Evolutionary conservation across 768 basidiomycete species (phyloP), one percentile per base, ranked within the genome.

Genomic region (Xerocomellus chrysenteron): DNA sequence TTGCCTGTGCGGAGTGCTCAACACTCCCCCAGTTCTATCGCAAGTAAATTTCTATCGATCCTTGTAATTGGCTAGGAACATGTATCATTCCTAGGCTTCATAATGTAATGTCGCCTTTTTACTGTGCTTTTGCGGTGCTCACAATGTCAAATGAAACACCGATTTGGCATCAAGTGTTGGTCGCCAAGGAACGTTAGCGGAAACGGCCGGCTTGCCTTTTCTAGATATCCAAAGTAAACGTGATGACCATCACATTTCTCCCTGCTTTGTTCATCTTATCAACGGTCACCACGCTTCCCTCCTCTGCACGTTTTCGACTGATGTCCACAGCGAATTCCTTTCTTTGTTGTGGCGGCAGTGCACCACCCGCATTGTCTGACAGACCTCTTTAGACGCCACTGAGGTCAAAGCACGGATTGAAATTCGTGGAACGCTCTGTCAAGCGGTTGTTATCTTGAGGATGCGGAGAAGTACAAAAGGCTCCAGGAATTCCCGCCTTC

Each of bases 21-120:
- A 58, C 56, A 40, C 39, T 59, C 54, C 26, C 62, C 19, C 58
- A 90, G 90, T 92, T 91, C 73, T 92, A 92, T 72, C 86, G 90
- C 68, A 92, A 92, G 74, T 92, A 78, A 74, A 57, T 54, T 55
- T 55, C 56, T 40, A 47, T 58, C 61, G 54, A 58, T 47, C 58
- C 51, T 54, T 60, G 57, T 59, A 52, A 58, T 50, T 57, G 52
- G 51, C 50, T 46, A 50, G 47, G 49, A 50, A 60, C 61, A 55
- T 65, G 62, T 74, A 65, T 55, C 19, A 44, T 56, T 45, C 30
- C 53, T 55, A 49, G 36, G 47, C 52, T 55, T 53, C 55, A 55
- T 54, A 63, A 65, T 71, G 75, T 74, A 63, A 76, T 52, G 63
- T 73, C 47, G 4, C 46, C 42, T 49, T 40, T 54, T 53, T 52